Conservation (phyloP, 1,284 basidiomycete species). For the Heterobasidion parviporum region DNA sequence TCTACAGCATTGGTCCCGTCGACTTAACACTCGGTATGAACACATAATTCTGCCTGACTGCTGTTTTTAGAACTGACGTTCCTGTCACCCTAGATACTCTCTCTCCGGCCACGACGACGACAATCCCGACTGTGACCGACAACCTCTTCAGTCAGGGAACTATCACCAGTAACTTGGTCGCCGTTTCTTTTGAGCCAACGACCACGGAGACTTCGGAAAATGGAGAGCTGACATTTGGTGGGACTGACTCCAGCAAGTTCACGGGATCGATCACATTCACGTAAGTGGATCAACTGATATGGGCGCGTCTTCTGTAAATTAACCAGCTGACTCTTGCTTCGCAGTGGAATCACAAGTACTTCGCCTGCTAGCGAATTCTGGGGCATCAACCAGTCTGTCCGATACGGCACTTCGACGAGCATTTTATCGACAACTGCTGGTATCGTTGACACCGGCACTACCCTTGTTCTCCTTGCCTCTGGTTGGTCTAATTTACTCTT, state of each 20-base stretch:
- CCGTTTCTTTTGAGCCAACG: constrained; percentile 39
- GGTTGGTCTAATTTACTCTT: constrained; percentile 6
- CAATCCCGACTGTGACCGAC: constrained; percentile 43
- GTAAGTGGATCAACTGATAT: constrained; percentile 20
- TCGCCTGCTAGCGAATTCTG: constrained; percentile 44
- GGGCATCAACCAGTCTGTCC: constrained; percentile 54
- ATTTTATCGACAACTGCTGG: constrained; percentile 44
- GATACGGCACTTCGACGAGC: constrained; percentile 35
- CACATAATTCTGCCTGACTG: background rate
- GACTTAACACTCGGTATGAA: constrained; percentile 33
- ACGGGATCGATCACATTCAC: constrained; percentile 36
- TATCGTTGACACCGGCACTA: constrained; percentile 46
- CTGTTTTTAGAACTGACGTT: background rate
- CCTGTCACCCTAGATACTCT: constrained; percentile 16
- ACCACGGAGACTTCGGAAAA: constrained; percentile 15
- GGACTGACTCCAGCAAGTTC: constrained; percentile 36
- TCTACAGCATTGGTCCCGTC: constrained; percentile 36
- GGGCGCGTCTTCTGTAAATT: background rate
- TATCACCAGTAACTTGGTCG: constrained; percentile 30
- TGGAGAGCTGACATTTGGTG: constrained; percentile 31
- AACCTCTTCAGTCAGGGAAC: constrained; percentile 33
- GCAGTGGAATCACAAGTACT: constrained; percentile 37
- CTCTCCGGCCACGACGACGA: constrained; percentile 18
- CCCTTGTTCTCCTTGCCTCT: constrained; percentile 29
- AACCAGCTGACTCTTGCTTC: constrained; percentile 1